A percentile compares a stretch with the other conserved stretches of the same genome.
phyloP scores from a whole-genome alignment of 2,329 filamentous ascomycete species.

The Cercospora sp. region DNA sequence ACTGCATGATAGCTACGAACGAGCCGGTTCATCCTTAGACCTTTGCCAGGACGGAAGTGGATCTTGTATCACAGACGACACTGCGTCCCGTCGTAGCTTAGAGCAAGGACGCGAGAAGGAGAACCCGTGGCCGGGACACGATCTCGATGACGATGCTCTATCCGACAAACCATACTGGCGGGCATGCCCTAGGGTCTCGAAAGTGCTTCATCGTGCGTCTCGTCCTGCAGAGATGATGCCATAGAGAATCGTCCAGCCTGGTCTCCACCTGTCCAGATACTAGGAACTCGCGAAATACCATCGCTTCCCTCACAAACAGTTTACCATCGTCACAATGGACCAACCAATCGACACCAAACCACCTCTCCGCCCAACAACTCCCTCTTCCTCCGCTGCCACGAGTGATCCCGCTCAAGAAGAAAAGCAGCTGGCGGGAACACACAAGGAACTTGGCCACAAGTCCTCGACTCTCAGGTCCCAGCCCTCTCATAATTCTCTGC shows the following conservation, averaged over 20 bases:
- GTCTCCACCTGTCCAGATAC: not conserved
- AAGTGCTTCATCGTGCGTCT: not conserved
- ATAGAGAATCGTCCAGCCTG: not conserved
- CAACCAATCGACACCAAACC: not conserved
- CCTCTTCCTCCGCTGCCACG: not conserved
- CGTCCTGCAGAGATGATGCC: not conserved
- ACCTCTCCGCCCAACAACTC: not conserved
- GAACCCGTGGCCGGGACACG: not conserved
- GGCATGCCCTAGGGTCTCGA: not conserved
- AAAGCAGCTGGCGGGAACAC: not conserved
- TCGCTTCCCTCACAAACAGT: not conserved
- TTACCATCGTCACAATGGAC: not conserved
- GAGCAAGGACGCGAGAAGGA: not conserved
- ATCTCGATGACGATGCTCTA: not conserved
- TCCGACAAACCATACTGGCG: not conserved
- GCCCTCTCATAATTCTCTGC: conserved; percentile 2
- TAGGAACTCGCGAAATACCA: not conserved
- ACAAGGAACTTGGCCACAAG: not conserved
- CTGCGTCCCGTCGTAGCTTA: not conserved
- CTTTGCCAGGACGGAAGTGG: not conserved
- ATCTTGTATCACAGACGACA: not conserved
- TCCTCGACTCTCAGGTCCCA: conserved; percentile 5
- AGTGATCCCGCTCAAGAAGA: not conserved
- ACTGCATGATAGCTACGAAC: not conserved
- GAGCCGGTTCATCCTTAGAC: not conserved